Evolutionary conservation across 2,329 filamentous ascomycete genomes (phyloP).

Genomic region (Ascochyta pisi): DNA sequence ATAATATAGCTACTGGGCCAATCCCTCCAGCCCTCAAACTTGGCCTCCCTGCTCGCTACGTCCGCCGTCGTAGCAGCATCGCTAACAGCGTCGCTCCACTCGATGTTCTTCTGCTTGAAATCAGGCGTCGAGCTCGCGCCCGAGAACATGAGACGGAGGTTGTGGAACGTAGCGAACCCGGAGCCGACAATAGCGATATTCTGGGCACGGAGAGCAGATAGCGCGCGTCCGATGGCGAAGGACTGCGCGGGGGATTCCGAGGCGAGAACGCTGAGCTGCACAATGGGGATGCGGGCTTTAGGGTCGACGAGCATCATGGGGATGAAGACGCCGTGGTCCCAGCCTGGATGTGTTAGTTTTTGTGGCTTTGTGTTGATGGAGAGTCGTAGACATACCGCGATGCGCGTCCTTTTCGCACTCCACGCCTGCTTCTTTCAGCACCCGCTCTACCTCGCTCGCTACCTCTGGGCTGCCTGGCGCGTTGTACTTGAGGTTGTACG

Average conservation of each 20-base stretch:
- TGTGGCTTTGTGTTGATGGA: background rate
- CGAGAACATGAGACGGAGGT: conserved; percentile 57
- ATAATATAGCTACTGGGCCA: conserved; percentile 59
- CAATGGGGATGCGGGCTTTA: conserved; percentile 59
- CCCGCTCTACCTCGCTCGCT: conserved; percentile 57
- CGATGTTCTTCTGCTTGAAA: conserved; percentile 42
- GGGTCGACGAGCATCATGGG: conserved; percentile 64
- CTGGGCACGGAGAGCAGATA: conserved; percentile 57
- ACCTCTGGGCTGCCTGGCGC: conserved; percentile 63
- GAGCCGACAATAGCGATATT: conserved; percentile 68
- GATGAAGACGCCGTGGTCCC: conserved; percentile 69
- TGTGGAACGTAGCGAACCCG: conserved; percentile 66
- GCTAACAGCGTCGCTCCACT: conserved; percentile 58
- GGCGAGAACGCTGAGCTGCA: conserved; percentile 64
- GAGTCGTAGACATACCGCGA: conserved; percentile 34
- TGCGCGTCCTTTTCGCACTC: conserved; percentile 38
- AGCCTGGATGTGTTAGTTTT: conserved; percentile 45
- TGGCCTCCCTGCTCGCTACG: conserved; percentile 47
- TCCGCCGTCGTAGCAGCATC: conserved; percentile 50
- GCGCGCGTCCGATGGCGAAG: conserved; percentile 61
- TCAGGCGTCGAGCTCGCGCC: conserved; percentile 30
- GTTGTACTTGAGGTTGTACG: conserved; percentile 63
- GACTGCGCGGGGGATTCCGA: conserved; percentile 60
- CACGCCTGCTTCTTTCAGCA: conserved; percentile 57
- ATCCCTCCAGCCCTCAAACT: conserved; percentile 57